phyloP scores from a whole-genome alignment of 805 yeast species.

The Starmerella gropengiesseri region DNA sequence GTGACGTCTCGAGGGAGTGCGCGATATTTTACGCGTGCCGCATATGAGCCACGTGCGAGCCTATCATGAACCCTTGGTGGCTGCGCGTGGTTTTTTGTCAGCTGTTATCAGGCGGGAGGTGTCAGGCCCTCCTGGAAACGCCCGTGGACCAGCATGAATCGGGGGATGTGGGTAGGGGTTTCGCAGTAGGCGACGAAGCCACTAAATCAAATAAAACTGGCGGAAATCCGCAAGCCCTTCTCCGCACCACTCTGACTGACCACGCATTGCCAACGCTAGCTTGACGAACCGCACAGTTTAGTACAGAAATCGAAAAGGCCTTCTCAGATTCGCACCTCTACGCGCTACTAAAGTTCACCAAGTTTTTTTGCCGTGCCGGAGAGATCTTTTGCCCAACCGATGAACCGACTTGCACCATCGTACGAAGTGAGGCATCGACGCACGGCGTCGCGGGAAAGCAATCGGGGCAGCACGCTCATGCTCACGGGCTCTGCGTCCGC shows the following conservation, averaged over 20 bases:
- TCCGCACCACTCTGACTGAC: too few species aligned
- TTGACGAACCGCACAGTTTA: neutral
- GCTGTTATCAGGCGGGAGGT: conserved; percentile 2
- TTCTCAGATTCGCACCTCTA: neutral
- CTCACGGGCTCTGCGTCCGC: neutral
- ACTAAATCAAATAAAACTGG: conserved; percentile 2
- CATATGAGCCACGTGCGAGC: too few species aligned
- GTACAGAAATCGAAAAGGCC: neutral
- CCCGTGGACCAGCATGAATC: neutral
- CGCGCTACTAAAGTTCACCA: too few species aligned
- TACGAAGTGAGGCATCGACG: conserved; percentile 6
- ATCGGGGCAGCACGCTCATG: neutral
- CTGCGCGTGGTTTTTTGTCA: neutral
- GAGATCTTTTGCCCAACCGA: neutral
- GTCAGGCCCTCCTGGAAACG: conserved; percentile 1
- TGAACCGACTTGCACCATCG: conserved; percentile 1
- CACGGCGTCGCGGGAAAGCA: neutral
- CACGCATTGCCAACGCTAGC: too few species aligned
- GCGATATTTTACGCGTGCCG: too few species aligned
- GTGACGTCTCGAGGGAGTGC: too few species aligned
- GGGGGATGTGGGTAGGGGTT: neutral
- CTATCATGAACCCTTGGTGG: conserved; percentile 2
- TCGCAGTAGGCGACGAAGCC: conserved; percentile 3
- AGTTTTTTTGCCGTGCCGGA: too few species aligned
- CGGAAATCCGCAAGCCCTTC: too few species aligned